phyloP scores from a whole-genome alignment of 2,329 filamentous ascomycete genomes.

The Sporothrix pallida region DNA sequence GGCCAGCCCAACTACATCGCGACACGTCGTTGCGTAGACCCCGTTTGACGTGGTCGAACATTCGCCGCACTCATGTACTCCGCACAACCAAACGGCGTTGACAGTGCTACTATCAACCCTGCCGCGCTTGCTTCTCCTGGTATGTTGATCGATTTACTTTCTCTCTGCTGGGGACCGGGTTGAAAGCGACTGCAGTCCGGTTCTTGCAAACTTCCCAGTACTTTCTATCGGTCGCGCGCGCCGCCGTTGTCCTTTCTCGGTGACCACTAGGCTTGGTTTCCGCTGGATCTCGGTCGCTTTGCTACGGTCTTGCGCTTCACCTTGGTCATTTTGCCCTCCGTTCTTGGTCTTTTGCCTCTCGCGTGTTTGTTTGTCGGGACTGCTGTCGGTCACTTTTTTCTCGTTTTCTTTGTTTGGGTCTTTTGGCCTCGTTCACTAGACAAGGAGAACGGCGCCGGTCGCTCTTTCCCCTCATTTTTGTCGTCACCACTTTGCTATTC shows the following conservation, averaged over 20 bases:
- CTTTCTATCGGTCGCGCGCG: constrained; percentile 12
- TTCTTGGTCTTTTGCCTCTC: constrained; percentile 12
- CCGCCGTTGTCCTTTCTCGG: neutral
- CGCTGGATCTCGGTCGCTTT: constrained; percentile 9
- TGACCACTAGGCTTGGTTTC: constrained; percentile 2
- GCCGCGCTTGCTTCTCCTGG: constrained; percentile 77
- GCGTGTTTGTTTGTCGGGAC: constrained; percentile 11
- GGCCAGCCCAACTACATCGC: constrained; percentile 63
- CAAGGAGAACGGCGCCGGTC: constrained; percentile 20
- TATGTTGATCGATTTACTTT: constrained; percentile 53
- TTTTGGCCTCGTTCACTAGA: constrained; percentile 4
- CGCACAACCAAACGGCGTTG: constrained; percentile 74
- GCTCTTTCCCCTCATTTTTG: constrained; percentile 28
- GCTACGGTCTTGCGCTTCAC: neutral
- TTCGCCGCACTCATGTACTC: constrained; percentile 61
- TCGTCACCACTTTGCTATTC: constrained; percentile 16
- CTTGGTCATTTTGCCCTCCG: neutral
- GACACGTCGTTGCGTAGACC: constrained; percentile 65
- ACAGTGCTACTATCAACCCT: constrained; percentile 89
- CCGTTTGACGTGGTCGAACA: constrained; percentile 50
- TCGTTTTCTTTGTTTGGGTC: constrained; percentile 28
- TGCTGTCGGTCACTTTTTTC: neutral
- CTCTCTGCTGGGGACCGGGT: neutral
- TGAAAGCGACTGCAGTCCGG: neutral
- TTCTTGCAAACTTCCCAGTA: constrained; percentile 15